Conservation (phyloP, 2,329 filamentous ascomycete species). For the Aspergillus pseudoviridinutans region DNA sequence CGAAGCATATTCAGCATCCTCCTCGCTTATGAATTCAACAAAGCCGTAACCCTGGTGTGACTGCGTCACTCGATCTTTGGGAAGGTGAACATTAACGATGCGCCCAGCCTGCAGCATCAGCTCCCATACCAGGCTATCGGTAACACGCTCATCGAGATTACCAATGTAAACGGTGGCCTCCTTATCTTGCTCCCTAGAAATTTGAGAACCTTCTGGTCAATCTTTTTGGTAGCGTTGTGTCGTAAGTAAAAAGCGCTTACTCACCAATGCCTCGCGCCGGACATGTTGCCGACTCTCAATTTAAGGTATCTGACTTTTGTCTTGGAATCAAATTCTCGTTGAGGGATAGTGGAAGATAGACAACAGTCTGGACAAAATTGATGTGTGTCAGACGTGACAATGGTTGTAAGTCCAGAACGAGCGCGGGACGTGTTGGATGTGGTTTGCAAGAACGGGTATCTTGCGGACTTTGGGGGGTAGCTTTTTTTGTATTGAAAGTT, state of each 20-base stretch:
- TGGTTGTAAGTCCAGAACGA: background rate
- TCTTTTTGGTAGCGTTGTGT: slow-evolving; percentile 1
- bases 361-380: background rate
- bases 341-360: background rate
- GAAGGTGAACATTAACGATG: slow-evolving; percentile 96
- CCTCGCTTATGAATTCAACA: slow-evolving; percentile 93
- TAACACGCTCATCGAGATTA: slow-evolving; percentile 95
- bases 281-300: slow-evolving; percentile 47
- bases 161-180: slow-evolving; percentile 97
- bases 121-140: slow-evolving; percentile 89
- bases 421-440: background rate
- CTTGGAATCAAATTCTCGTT: background rate
- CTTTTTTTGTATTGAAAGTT: slow-evolving; percentile 15
- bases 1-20: slow-evolving; percentile 94
- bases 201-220: slow-evolving; percentile 17
- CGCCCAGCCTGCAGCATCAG: slow-evolving; percentile 97
- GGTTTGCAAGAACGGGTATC: slow-evolving; percentile 2
- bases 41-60: slow-evolving; percentile 98
- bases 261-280: slow-evolving; percentile 73
- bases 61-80: slow-evolving; percentile 96
- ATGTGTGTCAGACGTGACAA: background rate
- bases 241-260: background rate
- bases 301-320: background rate
- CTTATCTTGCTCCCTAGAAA: slow-evolving; percentile 88
- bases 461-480: slow-evolving; percentile 9